Evolutionary conservation across 2,329 filamentous ascomycete genomes (phyloP).

Genomic region (Penicillium aurantiogriseum): DNA sequence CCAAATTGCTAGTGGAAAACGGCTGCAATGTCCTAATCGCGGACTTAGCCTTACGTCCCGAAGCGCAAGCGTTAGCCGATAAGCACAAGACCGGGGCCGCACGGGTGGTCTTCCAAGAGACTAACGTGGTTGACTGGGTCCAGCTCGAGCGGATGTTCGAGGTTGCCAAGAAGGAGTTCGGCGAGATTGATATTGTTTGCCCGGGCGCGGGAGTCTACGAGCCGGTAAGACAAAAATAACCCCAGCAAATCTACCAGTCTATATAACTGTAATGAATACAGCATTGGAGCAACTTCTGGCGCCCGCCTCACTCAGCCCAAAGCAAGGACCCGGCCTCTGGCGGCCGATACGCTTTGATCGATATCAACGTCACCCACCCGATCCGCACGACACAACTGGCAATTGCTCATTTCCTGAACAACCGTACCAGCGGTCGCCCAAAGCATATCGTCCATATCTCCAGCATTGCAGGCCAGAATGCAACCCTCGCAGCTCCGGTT

Average conservation of each 20-base stretch:
- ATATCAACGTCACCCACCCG: slow-evolving; percentile 54
- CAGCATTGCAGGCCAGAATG: slow-evolving; percentile 47
- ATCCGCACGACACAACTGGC: slow-evolving; percentile 54
- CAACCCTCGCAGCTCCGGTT: slow-evolving; percentile 43
- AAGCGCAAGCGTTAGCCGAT: slow-evolving; percentile 43
- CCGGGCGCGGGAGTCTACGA: slow-evolving; percentile 49
- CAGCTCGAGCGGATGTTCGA: slow-evolving; percentile 52
- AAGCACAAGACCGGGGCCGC: slow-evolving; percentile 34
- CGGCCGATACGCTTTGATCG: slow-evolving; percentile 46
- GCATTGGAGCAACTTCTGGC: slow-evolving; percentile 53
- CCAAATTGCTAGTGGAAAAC: slow-evolving; percentile 43
- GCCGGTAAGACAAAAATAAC: slow-evolving; percentile 31
- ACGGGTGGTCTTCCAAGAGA: slow-evolving; percentile 46
- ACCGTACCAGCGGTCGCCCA: slow-evolving; percentile 29
- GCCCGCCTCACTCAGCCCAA: slow-evolving; percentile 40
- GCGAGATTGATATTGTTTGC: slow-evolving; percentile 48
- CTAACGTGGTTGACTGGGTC: slow-evolving; percentile 51
- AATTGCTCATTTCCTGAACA: slow-evolving; percentile 48
- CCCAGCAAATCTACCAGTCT: neutral
- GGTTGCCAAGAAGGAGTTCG: slow-evolving; percentile 50
- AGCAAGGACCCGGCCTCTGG: slow-evolving; percentile 44
- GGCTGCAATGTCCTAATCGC: slow-evolving; percentile 49
- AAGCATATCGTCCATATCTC: slow-evolving; percentile 51
- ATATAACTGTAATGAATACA: slow-evolving; percentile 20
- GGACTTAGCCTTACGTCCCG: slow-evolving; percentile 46